Conservation (phyloP, 306 rosid species). For the Trifolium repens region DNA sequence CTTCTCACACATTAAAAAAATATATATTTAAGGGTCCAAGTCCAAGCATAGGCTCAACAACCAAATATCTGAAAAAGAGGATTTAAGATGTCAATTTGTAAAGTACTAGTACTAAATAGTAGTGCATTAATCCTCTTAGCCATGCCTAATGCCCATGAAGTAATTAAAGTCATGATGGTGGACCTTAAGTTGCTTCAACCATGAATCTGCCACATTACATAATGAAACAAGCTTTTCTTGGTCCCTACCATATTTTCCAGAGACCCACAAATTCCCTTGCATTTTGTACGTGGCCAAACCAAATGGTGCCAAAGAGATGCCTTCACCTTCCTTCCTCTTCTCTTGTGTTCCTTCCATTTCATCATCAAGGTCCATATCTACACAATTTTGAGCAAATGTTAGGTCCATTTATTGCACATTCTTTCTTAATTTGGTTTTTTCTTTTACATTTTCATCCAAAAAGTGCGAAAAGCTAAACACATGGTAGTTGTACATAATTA, state of each 20-base stretch:
- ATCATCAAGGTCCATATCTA: constrained; percentile 74
- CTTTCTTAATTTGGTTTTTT: neutral
- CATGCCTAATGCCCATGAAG: constrained; percentile 65
- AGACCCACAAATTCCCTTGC: constrained; percentile 86
- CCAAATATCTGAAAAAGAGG: constrained; percentile 11
- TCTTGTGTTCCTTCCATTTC: constrained; percentile 39
- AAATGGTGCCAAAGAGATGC: constrained; percentile 70
- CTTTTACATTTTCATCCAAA: neutral
- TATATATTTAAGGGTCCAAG: too few relatives aligned
- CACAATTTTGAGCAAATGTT: neutral
- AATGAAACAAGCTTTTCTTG: constrained; percentile 70
- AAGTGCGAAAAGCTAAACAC: neutral
- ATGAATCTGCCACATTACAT: constrained; percentile 86
- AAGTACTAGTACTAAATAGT: neutral
- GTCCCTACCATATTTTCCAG: constrained; percentile 83
- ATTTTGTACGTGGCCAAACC: constrained; percentile 94
- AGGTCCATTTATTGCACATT: constrained; percentile 18
- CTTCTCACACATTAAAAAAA: constrained; percentile 16
- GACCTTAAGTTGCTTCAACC: constrained; percentile 92
- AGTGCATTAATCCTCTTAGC: constrained; percentile 34
- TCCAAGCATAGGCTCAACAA: constrained; percentile 40
- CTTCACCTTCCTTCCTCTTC: constrained; percentile 71
- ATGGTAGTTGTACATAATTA: neutral
- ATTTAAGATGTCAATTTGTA: constrained; percentile 22
- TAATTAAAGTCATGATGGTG: constrained; percentile 93